Evolutionary conservation across 2,329 filamentous ascomycete genomes (phyloP), one percentile per base, ranked within the genome.

Genomic region (Penicillium sp.): DNA sequence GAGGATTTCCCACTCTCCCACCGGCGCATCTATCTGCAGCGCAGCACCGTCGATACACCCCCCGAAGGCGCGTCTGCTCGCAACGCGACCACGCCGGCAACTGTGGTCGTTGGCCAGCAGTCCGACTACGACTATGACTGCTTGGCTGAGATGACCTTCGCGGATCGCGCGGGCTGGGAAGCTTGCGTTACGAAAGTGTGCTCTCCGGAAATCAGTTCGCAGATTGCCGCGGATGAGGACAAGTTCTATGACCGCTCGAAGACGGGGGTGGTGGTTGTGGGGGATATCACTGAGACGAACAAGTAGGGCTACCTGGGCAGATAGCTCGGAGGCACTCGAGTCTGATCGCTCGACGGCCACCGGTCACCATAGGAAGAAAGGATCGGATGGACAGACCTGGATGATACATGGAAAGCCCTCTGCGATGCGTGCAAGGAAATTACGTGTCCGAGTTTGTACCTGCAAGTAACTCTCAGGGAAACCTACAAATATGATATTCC

Each of bases 161-260:
- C 34, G 7, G 44, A 54, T n/a, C 38, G 50, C 18, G 33, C 39
- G 17, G 38, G 45, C 2, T 43, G 49, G 9, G 29, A 43, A 7
- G 43, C 34, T 4, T 55, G 50, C 16, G 33, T 17, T 18, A 44
- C 44, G 1, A 25, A 7, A 7, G 11, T 7, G 21, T 25, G 21
- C 7, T 25, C 23, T n/a, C n/a, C n/a, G n/a, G n/a, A n/a, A n/a
- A n/a, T n/a, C n/a, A n/a, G n/a, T n/a, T n/a, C n/a, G n/a, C n/a
- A 46, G 42, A 52, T 57, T 25, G 42, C 41, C 2, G 51, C 44
- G 3, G 53, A 56, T 20, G 53, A 56, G 46, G 50, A 56, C 36
- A 25, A 35, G 33, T 51, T 54, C 10, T 29, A 50, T n/a, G 53
- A 54, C 34, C 42, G 40, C 19, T 38, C 44, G 13, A 49, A 39